A percentile compares a stretch with the other conserved stretches of the same genome.
Conservation (phyloP, 1,139 yeast species). For the Lodderomyces margitis region DNA sequence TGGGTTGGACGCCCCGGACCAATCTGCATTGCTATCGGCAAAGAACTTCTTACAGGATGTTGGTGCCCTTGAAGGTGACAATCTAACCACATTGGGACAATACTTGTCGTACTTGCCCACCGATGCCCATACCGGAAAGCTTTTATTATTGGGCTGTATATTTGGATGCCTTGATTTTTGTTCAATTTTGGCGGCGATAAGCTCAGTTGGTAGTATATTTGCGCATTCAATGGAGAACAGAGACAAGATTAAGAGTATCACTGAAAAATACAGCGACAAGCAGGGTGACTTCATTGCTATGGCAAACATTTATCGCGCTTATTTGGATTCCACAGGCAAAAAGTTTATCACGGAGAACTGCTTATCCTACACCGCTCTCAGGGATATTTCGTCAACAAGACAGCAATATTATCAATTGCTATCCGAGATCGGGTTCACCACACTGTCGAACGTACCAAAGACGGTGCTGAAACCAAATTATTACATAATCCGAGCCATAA, state of each 20-base stretch:
- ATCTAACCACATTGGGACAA: constrained; percentile 75
- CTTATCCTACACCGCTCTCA: constrained; percentile 62
- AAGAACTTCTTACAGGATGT: constrained; percentile 58
- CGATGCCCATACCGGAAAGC: constrained; percentile 81
- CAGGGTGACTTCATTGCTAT: constrained; percentile 76
- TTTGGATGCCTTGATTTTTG: constrained; percentile 83
- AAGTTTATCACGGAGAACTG: constrained; percentile 60
- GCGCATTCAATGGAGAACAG: constrained; percentile 59
- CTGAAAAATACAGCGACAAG: constrained; percentile 34
- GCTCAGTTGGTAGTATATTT: constrained; percentile 76
- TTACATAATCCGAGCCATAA: constrained; percentile 58
- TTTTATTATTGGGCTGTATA: constrained; percentile 73
- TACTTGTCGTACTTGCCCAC: constrained; percentile 81
- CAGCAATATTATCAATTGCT: constrained; percentile 66
- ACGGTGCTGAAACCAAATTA: constrained; percentile 36
- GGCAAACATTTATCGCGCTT: constrained; percentile 55
- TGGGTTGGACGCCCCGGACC: constrained; percentile 82
- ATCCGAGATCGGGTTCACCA: constrained; percentile 67
- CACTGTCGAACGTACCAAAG: background rate
- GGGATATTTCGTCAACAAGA: constrained; percentile 70
- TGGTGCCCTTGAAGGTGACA: constrained; percentile 64
- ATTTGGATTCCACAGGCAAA: constrained; percentile 32
- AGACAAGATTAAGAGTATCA: constrained; percentile 55
- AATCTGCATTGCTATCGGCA: constrained; percentile 59
- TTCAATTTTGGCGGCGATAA: constrained; percentile 70